Evolutionary conservation across 176 grass and related monocot genomes (phyloP).

Genomic region (Echinochloa phyllopogon): DNA sequence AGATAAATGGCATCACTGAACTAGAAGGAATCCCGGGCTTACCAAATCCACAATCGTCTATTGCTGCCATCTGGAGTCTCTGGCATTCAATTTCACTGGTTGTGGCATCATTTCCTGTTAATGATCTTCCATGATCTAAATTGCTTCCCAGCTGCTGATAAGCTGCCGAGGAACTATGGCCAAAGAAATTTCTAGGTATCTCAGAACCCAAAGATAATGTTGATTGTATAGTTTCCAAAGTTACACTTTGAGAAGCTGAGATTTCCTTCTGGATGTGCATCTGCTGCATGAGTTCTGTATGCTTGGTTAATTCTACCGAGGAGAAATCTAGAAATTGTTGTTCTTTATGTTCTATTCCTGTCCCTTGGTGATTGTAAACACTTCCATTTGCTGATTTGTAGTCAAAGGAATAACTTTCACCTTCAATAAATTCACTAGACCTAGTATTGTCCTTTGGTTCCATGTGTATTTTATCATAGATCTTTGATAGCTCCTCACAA

Average conservation of each 20-base stretch:
- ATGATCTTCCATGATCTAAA: constrained; percentile 37
- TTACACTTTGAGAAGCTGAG: constrained; percentile 46
- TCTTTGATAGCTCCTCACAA: constrained; percentile 44
- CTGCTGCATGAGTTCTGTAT: constrained; percentile 19
- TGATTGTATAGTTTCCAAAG: constrained; percentile 41
- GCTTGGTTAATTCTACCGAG: constrained; percentile 28
- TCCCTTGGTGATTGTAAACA: constrained; percentile 33
- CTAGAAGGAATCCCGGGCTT: constrained; percentile 31
- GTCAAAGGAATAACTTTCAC: constrained; percentile 27
- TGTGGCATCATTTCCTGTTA: constrained; percentile 38
- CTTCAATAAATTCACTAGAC: constrained; percentile 34
- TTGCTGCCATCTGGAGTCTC: constrained; percentile 33
- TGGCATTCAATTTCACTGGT: constrained; percentile 36
- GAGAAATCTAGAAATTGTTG: constrained; percentile 27
- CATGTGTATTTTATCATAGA: constrained; percentile 35
- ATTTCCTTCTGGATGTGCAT: constrained; percentile 50
- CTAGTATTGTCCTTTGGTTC: constrained; percentile 32
- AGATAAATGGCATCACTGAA: constrained; percentile 36
- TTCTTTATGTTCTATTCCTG: constrained; percentile 48
- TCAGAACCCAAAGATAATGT: constrained; percentile 44
- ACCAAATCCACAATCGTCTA: constrained; percentile 30
- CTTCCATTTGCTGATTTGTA: constrained; percentile 39
- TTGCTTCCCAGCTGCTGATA: constrained; percentile 41
- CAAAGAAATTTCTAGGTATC: constrained; percentile 39
- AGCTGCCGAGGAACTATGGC: background rate